These are phyloP conservation scores for Zasmidium angulare DNA, from an alignment of 2,329 filamentous ascomycete species.

Conservation along the genomic window DNA sequence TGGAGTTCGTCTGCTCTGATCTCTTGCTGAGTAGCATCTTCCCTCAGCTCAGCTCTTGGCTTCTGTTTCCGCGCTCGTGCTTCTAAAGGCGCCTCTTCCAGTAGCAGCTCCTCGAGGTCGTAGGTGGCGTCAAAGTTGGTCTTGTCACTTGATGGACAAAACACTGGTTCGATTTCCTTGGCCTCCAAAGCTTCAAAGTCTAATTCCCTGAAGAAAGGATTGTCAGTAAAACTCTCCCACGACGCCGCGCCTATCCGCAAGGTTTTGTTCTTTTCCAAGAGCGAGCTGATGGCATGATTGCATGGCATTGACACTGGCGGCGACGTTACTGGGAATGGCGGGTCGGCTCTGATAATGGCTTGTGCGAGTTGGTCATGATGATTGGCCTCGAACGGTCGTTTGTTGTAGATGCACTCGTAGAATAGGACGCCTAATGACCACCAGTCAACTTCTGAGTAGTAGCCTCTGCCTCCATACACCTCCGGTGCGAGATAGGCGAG, in stretches of 20 bases:
- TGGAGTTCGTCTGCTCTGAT: constrained; percentile 93
- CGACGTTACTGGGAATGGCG: constrained; percentile 87
- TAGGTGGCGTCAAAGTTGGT: constrained; percentile 99
- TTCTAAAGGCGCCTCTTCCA: constrained; percentile 94
- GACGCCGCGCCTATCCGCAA: constrained; percentile 78
- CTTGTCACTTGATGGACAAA: constrained; percentile 92
- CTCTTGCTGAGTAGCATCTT: constrained; percentile 92
- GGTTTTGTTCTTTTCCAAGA: constrained; percentile 76
- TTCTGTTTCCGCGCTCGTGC: constrained; percentile 91
- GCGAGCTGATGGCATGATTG: constrained; percentile 80
- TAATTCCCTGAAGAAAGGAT: constrained; percentile 84
- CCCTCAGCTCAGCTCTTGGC: constrained; percentile 84
- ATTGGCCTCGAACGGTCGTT: constrained; percentile 91
- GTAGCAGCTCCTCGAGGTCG: constrained; percentile 85
- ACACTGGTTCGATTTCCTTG: constrained; percentile 88
- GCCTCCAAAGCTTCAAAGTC: constrained; percentile 82
- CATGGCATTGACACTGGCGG: constrained; percentile 87
- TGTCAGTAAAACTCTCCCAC: constrained; percentile 81
- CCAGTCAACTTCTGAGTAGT: constrained; percentile 91
- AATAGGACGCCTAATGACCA: constrained; percentile 98
- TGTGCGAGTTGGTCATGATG: constrained; percentile 77
- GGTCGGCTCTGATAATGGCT: constrained; percentile 76
- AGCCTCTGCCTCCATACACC: constrained; percentile 87
- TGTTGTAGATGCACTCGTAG: constrained; percentile 99
- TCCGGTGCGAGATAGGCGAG: constrained; percentile 94